Evolutionary conservation across 2,329 filamentous ascomycete species (phyloP).

Genomic region (Curvularia sp.): DNA sequence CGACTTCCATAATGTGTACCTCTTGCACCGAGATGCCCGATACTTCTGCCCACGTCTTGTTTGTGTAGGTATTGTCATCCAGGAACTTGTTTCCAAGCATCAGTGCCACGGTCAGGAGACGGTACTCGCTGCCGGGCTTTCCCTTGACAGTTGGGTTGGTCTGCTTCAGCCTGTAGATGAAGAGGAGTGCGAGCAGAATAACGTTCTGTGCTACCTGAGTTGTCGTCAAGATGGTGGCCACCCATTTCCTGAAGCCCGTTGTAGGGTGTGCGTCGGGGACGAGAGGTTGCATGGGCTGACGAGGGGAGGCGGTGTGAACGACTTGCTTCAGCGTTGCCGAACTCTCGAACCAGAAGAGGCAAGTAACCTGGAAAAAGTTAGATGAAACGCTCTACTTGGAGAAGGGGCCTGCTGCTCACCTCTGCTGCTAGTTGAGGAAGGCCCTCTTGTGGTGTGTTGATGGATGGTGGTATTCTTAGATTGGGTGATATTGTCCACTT

Average conservation of each 20-base stretch:
- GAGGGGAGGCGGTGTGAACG: constrained; percentile 63
- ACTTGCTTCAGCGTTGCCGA: constrained; percentile 79
- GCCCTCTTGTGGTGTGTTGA: constrained; percentile 50
- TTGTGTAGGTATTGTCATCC: constrained; percentile 98
- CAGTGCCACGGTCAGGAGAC: constrained; percentile 88
- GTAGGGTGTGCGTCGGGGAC: constrained; percentile 77
- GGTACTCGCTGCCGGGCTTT: constrained; percentile 90
- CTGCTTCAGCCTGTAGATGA: constrained; percentile 91
- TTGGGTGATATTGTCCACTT: constrained; percentile 47
- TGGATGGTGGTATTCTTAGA: constrained; percentile 47
- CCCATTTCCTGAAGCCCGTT: constrained; percentile 89
- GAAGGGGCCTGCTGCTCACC: constrained; percentile 32
- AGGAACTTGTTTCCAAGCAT: constrained; percentile 99
- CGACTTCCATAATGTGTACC: constrained; percentile 99
- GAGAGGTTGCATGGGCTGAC: constrained; percentile 61
- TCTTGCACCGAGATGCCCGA: constrained; percentile 92
- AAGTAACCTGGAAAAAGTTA: constrained; percentile 73
- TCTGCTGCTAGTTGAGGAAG: constrained; percentile 53
- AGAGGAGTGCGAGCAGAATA: constrained; percentile 85
- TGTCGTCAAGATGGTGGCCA: constrained; percentile 85
- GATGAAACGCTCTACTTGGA: constrained; percentile 10
- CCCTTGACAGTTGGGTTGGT: constrained; percentile 89
- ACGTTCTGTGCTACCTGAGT: constrained; percentile 98
- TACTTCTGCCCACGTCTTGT: constrained; percentile 99
- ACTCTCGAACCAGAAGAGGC: constrained; percentile 96